Base-by-base conservation (phyloP, 169 alveolate genomes). In the Cryptosporidium ryanae region DNA sequence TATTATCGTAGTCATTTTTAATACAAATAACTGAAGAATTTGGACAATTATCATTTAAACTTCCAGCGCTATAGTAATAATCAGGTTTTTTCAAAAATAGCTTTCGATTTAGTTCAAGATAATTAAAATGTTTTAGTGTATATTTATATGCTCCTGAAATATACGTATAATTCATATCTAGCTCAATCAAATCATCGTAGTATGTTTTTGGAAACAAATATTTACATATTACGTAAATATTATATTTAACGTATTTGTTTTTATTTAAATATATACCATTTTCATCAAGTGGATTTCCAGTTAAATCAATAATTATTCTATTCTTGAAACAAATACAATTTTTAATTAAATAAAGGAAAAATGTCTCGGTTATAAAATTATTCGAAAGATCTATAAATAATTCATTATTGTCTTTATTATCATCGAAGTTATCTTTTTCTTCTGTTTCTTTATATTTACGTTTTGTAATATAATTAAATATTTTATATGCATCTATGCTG, bases 281-380 rank as follows among this genome's bases (percentile, higher is more conserved):
- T 49, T 68, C 59, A n/a, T 38, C 3, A 29, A 68, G 32, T 50
- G 83, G 83, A 27, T 68, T 68, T 12, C 83, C 83, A 27, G 83
- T 68, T 34, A 68, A 54, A 18, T 68, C 55, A 2, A 68, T 68
- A 17, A 27, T 44, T 64, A 68, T n/a, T 52, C 1, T 52, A 52
- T 52, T 21, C 27, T 52, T 52, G 12, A 52, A 52, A 52, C 13
- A 52, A 1, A 4, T 27, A n/a, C 21, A 23, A 29, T 48, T 23
- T 1, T 66, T 29, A 43, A n/a, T 48, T 18, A 38, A 6, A 38
- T 43, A 17, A 25, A 50, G 15, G 15, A 52, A 54, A 29, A 68
- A 68, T 6, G 25, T 18, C 13, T 52, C 55, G 4, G 23, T 50
- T 27, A 68, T 68, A 54, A 68, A 68, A 23, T 68, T 68, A 31